phyloP scores from a whole-genome alignment of 108 stramenopile species.

The Conticribra guillardii region DNA sequence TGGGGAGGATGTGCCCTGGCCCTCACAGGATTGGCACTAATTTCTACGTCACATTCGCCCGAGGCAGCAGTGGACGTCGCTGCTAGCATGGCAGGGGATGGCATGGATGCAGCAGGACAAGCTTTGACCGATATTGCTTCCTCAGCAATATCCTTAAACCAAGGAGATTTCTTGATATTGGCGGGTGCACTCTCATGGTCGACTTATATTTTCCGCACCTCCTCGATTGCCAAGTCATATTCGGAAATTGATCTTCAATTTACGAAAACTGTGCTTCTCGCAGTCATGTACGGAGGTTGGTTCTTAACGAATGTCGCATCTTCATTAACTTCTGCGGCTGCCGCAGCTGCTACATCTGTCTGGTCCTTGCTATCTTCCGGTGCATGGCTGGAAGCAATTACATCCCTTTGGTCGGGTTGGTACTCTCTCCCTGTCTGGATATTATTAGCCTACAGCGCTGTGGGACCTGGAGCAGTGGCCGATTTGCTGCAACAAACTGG shows the following conservation, averaged over 20 bases:
- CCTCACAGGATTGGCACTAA: conserved; percentile 49
- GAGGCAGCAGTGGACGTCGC: conserved; percentile 10
- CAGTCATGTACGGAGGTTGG: conserved; percentile 62
- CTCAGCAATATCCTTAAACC: conserved; percentile 25
- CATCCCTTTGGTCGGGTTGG: conserved; percentile 56
- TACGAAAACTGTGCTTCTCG: conserved; percentile 57
- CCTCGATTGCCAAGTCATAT: conserved; percentile 47
- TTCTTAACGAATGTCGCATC: conserved; percentile 26
- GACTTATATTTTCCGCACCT: conserved; percentile 62
- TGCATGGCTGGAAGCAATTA: conserved; percentile 1
- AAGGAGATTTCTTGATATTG: conserved; percentile 61
- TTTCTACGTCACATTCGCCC: conserved; percentile 34
- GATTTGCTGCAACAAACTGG: conserved; percentile 69
- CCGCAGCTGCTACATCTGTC: neutral
- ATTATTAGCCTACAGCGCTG: conserved; percentile 55
- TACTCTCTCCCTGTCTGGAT: conserved; percentile 47
- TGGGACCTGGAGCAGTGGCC: conserved; percentile 67
- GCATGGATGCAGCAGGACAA: neutral
- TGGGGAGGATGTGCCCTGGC: conserved; percentile 63
- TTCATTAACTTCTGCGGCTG: conserved; percentile 26
- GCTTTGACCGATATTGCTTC: neutral
- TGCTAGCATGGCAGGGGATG: neutral
- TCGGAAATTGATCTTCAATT: conserved; percentile 61
- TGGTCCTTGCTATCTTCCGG: conserved; percentile 7
- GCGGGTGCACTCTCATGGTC: conserved; percentile 73